Evolutionary conservation across 192 early-diverging fungal species (phyloP), one percentile per base, ranked within the genome.

Genomic region (Coemansia guatemalensis): DNA sequence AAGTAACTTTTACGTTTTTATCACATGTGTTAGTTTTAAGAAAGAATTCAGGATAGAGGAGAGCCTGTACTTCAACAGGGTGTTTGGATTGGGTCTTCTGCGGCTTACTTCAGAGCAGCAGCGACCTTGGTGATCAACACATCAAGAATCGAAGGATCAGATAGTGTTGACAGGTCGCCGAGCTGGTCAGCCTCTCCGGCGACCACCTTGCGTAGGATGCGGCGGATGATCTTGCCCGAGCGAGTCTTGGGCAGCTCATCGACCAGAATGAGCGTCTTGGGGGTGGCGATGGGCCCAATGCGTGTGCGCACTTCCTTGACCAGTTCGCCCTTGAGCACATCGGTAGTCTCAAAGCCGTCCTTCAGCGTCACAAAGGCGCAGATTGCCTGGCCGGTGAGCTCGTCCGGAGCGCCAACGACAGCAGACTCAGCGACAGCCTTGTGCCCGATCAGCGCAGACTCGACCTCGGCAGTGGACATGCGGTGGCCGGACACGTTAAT

Each of bases 401-500:
- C 93, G 58, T 97, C 93, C 35, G 83, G 69, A 20, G 91, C 86
- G 53, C 92, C 95, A 67, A 98, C 89, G 9, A 92, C 95, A 20
- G 93, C 95, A 3, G 93, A 88, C 74, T 98, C 94, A 30, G 92
- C 94, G 51, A 92, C 93, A 4, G 85, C 73, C 25, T 78, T 78
- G 72, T 97, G 90, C 27, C 85, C 78, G 58, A 93, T 88, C 49
- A 96, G 82, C 4, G 93, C 93, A 32, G 91, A 92, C 80, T 97
- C 95, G 60, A 98, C 91, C 82, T 98, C 95, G 48, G 96, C 88
- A 14, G 96, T 96, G 20, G 86, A 89, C 67, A 98, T 82, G 72
- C 96, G 90, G 83, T 98, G 96, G 24, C 96, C 96, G 11, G 91
- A 88, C 47, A 98, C 94, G 80, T 96, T 96, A 81, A 98, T 96